Conservation (phyloP, 2,329 filamentous ascomycete genomes). For the Thielaviopsis cerberus region DNA sequence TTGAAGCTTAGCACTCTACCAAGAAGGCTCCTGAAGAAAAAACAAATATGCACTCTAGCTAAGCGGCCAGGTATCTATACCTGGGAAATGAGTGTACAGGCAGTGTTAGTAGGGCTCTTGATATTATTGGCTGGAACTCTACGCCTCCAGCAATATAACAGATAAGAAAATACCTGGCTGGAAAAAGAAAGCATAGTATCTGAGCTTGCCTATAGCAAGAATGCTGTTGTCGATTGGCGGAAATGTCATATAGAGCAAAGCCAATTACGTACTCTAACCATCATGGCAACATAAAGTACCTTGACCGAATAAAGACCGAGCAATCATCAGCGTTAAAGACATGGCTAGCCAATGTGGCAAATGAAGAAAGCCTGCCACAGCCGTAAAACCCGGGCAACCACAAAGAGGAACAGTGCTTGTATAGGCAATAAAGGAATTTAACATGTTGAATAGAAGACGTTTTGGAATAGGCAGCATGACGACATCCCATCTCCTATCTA, state of each 20-base stretch:
- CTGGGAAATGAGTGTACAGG: neutral
- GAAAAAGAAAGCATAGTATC: too few relatives aligned
- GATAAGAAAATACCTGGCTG: neutral
- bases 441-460: constrained; percentile 7
- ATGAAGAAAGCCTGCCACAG: neutral
- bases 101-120: neutral
- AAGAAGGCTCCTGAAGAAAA: neutral
- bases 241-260: neutral
- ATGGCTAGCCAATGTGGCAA: neutral
- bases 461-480: constrained; percentile 2
- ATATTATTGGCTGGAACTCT: neutral
- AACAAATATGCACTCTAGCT: neutral
- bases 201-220: too few relatives aligned
- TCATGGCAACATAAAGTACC: neutral
- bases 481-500: constrained; percentile 35
- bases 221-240: neutral
- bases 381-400: neutral
- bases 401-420: neutral
- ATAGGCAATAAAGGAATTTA: neutral
- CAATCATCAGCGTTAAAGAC: neutral
- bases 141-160: neutral
- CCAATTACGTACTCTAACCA: neutral
- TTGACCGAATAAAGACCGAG: neutral
- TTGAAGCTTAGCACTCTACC: neutral
- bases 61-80: neutral